A percentile compares a stretch with the other conserved stretches of the same genome.
phyloP scores from a whole-genome alignment of 1,284 basidiomycete species.

The Naganishia sp. region DNA sequence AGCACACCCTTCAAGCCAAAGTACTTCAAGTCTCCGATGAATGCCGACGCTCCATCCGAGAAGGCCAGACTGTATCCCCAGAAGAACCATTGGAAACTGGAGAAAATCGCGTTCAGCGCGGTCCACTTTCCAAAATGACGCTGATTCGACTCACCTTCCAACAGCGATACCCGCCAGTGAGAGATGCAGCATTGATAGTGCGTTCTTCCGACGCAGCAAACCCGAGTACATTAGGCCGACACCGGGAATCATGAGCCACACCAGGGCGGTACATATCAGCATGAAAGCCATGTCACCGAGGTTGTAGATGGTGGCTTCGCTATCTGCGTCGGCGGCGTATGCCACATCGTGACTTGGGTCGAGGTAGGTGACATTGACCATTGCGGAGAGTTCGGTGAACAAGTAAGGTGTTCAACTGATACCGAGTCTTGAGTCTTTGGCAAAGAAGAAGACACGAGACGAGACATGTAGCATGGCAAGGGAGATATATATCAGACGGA shows the following conservation, averaged over 20 bases:
- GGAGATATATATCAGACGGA: too few species aligned
- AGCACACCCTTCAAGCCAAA: conserved; percentile 83
- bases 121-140: neutral
- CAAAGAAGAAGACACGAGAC: too few species aligned
- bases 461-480: too few species aligned
- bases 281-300: conserved; percentile 61
- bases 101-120: neutral
- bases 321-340: conserved; percentile 40
- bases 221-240: conserved; percentile 86
- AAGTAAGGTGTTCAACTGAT: too few species aligned
- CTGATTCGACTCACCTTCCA: conserved; percentile 64
- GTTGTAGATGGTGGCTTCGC: conserved; percentile 56
- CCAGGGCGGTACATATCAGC: conserved; percentile 59
- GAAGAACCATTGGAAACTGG: conserved; percentile 52
- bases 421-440: too few species aligned
- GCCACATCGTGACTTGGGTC: conserved; percentile 48
- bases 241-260: conserved; percentile 91
- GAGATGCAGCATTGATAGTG: conserved; percentile 87
- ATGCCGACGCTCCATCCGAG: conserved; percentile 50
- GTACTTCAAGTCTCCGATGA: conserved; percentile 63
- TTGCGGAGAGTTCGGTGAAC: neutral
- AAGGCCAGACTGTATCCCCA: conserved; percentile 58
- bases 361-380: conserved; percentile 49
- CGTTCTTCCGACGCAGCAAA: conserved; percentile 78
- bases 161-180: conserved; percentile 74